Evolutionary conservation across 2,329 filamentous ascomycete species (phyloP), one percentile per base, ranked within the genome.

Genomic region (Pleomassaria siparia): DNA sequence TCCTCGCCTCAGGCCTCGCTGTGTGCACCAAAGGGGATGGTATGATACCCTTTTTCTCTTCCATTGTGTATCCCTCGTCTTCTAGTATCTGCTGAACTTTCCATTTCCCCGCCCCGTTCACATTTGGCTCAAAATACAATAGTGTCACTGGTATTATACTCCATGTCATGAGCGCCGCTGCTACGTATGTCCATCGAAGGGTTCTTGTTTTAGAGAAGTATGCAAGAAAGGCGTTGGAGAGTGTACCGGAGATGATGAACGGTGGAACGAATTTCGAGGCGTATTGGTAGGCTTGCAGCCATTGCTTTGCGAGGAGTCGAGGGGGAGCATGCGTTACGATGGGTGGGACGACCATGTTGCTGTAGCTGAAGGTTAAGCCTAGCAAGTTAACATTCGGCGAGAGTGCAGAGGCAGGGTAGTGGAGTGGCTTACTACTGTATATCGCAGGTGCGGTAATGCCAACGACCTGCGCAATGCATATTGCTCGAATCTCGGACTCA

Each of bases 71-170:
- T 2, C 47, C 44, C 10, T 66, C 57, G 8, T 57, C 62, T 2
- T 53, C 58, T 44, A 71, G 45, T 32, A 72, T 40, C 40, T 54
- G 51, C 44, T 71, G 63, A 5, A 62, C 66, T 47, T 71, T 72
- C 69, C 70, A 73, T 46, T 73, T 72, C 13, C 51, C 60, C 1
- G 70, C 67, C 4, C 70, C 69, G 39, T 74, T 72, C 35, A 72
- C 62, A 1, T 60, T 62, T 4, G 69, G 69, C 52, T 73, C 71
- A 61, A 72, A 72, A 47, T 67, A 67, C 22, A 71, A 54, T 40
- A 70, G 63, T 1, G 69, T 73, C 22, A 70, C 67, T 0, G 68
- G 69, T 15, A 68, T 51, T n/a, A 73, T 69, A 46, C 48, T 56
- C 10, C 47, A 54, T 15, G 56, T 66, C 41, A 60, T 58, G 22